Evolutionary conservation across 345 rosid species (phyloP), one percentile per base, ranked within the genome.

Genomic region (Punica granatum): DNA sequence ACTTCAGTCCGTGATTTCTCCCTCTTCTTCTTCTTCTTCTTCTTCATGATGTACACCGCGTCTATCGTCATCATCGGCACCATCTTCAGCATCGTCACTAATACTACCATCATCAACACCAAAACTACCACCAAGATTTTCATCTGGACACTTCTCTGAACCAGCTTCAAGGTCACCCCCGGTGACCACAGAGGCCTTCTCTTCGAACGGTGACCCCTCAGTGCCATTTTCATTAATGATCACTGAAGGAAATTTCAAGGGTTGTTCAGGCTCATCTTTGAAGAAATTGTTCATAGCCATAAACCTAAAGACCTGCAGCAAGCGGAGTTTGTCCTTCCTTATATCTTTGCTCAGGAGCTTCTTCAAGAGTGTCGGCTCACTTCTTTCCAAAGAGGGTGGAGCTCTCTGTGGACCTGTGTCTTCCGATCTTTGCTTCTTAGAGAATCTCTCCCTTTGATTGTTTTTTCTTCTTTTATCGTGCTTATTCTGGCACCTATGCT

Each of bases 241-340:
- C 42, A 88, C 89, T 62, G 23, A 15, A 46, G 92, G 97, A 74
- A 78, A 85, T 64, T 82, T 73, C 73, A 91, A 65, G 21, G 93
- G 79, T 74, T 84, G 77, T 70, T 84, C 89, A 6, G 89, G 89
- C 72, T 74, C 75, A 64, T 84, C 88, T 65, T 85, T 70, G 68
- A 92, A 82, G 82, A 84, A 88, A 21, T 90, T 75, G 75, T 94
- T 94, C 59, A 62, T 69, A 26, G 76, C 90, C 85, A 94, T 79
- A 84, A 92, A 88, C 72, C 89, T 80, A 42, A 89, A 74, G 41
- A 77, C 88, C 79, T 91, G 99, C 71, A 94, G 71, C 77, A 94
- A 72, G 13, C 36, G 80, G 62, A 34, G 75, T 72, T 88, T 85
- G 28, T 89, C 96, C 82, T 76, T 85, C 84, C 72, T 82, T 71